Evolutionary conservation across 352 stramenopile genomes (phyloP).

Genomic region (Phytophthora ramorum): DNA sequence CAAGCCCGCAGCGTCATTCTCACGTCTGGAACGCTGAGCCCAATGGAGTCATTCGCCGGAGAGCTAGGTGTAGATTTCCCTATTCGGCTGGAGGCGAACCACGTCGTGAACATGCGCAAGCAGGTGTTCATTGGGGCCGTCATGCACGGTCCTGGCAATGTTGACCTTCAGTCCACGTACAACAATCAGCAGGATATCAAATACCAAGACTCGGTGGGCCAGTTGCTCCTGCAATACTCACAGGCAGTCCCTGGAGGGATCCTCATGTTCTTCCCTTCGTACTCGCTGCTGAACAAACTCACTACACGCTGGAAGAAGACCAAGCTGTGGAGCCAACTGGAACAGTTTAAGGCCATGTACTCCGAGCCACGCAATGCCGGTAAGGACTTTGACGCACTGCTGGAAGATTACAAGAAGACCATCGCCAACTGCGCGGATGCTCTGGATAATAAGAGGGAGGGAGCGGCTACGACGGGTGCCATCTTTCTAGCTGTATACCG

Average conservation of each 20-base stretch:
- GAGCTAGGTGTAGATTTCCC: conserved; percentile 84
- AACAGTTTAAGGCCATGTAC: conserved; percentile 70
- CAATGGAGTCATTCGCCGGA: conserved; percentile 89
- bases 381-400: conserved; percentile 82
- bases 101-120: conserved; percentile 89
- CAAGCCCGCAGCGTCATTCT: conserved; percentile 80
- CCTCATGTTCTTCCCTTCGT: conserved; percentile 90
- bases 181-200: conserved; percentile 81
- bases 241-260: conserved; percentile 77
- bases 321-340: conserved; percentile 64
- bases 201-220: conserved; percentile 86
- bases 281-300: conserved; percentile 82
- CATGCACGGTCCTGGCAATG: conserved; percentile 67
- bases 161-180: conserved; percentile 82
- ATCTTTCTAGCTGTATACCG: conserved; percentile 98
- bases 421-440: conserved; percentile 15
- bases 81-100: conserved; percentile 85
- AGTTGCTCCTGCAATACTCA: conserved; percentile 76
- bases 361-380: conserved; percentile 74
- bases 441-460: conserved; percentile 6
- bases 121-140: conserved; percentile 84
- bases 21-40: conserved; percentile 85
- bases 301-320: conserved; percentile 72
- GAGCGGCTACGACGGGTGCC: conserved; percentile 67
- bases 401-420: conserved; percentile 76